These are phyloP conservation scores for Herpetomonas samuelpessoai DNA, from an alignment of 208 protist genomes.

Conservation along the genomic window DNA sequence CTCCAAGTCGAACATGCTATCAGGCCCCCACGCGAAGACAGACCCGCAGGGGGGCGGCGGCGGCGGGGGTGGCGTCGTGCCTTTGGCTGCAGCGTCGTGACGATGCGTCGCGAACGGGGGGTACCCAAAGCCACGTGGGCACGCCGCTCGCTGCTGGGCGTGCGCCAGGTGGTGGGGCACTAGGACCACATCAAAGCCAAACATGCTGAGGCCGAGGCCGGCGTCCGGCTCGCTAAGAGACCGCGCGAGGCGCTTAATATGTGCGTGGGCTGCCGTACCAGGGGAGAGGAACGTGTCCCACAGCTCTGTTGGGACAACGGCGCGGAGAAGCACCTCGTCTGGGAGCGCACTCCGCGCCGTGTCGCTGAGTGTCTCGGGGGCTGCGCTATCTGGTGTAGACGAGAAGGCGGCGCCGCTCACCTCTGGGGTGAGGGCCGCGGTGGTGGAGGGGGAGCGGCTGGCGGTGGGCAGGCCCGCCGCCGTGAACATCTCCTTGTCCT, in stretches of 20 bases:
- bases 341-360: background rate
- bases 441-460: background rate
- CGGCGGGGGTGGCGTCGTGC: slow-evolving; percentile 9
- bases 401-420: background rate
- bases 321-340: slow-evolving; percentile 1
- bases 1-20: slow-evolving; percentile 51
- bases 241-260: slow-evolving; percentile 38
- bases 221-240: slow-evolving; percentile 23
- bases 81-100: slow-evolving; percentile 11
- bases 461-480: slow-evolving; percentile 15
- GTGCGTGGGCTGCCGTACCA: slow-evolving; percentile 34
- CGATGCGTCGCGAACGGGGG: slow-evolving; percentile 2
- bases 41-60: no score
- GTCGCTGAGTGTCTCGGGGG: background rate
- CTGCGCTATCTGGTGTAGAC: background rate
- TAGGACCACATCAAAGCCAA: slow-evolving; percentile 83
- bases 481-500: slow-evolving; percentile 48
- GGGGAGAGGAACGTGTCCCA: slow-evolving; percentile 62
- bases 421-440: background rate
- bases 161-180: slow-evolving; percentile 38
- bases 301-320: slow-evolving; percentile 15
- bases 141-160: slow-evolving; percentile 19
- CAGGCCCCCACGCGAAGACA: slow-evolving; percentile 6
- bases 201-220: slow-evolving; percentile 55
- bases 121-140: slow-evolving; percentile 28